Percentiles rank a stretch among this genome's conserved stretches.
Conservation (phyloP, 106 monocot genomes). For the Narthecium ossifragum region DNA sequence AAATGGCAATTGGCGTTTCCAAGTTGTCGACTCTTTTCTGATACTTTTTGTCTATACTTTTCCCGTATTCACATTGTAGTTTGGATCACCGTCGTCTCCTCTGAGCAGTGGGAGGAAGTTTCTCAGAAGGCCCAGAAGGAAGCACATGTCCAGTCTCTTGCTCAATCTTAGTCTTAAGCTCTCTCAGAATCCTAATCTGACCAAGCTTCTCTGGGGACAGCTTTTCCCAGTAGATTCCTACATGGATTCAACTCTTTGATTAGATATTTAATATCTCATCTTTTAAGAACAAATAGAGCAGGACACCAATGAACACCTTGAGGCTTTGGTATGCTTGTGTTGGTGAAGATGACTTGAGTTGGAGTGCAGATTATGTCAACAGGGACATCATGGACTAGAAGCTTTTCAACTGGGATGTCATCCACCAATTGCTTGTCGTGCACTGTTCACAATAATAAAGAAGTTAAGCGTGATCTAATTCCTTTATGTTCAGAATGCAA, state of each 20-base stretch:
- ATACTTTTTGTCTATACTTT: background rate
- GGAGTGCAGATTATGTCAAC: conserved; percentile 93
- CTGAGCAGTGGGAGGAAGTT: conserved; percentile 76
- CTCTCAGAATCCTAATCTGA: conserved; percentile 73
- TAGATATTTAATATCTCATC: too few relatives aligned
- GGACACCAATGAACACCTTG: conserved; percentile 38
- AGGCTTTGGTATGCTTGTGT: conserved; percentile 76
- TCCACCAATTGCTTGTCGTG: conserved; percentile 90
- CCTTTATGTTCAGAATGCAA: background rate
- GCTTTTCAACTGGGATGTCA: conserved; percentile 81
- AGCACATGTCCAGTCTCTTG: conserved; percentile 53
- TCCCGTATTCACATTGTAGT: background rate
- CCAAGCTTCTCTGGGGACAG: conserved; percentile 82
- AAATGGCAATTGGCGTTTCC: background rate
- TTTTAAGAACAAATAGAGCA: background rate
- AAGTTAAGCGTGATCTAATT: too few relatives aligned
- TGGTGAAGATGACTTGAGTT: conserved; percentile 82
- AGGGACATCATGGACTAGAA: conserved; percentile 78
- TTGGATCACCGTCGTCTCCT: conserved; percentile 17
- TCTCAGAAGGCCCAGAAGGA: conserved; percentile 76
- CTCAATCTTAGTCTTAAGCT: conserved; percentile 71
- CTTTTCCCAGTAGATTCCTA: conserved; percentile 96
- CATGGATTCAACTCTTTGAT: conserved; percentile 3
- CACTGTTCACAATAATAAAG: too few relatives aligned
- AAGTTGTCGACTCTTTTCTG: background rate